Evolutionary conservation across 1,139 yeast genomes (phyloP).

Genomic region (Blastobotrys malaysiensis): DNA sequence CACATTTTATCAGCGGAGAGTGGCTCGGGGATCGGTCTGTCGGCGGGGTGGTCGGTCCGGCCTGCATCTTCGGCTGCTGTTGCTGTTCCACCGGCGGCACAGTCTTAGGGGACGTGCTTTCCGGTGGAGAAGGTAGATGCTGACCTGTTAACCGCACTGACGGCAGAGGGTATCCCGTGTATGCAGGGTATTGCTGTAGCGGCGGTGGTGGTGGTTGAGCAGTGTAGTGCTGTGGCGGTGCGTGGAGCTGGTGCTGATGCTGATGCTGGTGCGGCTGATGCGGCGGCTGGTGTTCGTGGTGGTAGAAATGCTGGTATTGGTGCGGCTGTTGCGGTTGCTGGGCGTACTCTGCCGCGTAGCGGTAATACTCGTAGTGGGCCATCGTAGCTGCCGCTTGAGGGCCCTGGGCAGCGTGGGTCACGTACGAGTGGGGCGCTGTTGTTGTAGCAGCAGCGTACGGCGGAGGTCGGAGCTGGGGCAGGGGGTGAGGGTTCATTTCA

Average conservation of each 20-base stretch:
- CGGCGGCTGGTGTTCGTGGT: background rate
- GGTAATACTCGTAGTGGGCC: background rate
- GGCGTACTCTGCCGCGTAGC: background rate
- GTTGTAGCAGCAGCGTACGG: background rate
- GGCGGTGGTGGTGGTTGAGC: slow-evolving; percentile 1
- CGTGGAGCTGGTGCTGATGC: background rate
- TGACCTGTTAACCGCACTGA: background rate
- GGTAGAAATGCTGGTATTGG: too few relatives aligned
- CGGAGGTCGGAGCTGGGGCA: background rate
- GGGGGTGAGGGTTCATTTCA: background rate
- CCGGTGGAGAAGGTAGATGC: background rate
- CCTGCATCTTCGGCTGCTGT: background rate
- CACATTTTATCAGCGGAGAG: background rate
- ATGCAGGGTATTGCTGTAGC: background rate
- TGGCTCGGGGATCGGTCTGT: background rate
- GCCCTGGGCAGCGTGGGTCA: background rate
- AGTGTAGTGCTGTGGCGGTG: background rate
- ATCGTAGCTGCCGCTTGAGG: too few relatives aligned
- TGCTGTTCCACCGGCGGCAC: background rate
- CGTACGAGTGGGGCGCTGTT: too few relatives aligned
- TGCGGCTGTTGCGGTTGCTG: background rate
- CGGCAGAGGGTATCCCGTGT: background rate
- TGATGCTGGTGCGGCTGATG: slow-evolving; percentile 1
- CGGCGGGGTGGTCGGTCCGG: background rate
- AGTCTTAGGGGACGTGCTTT: background rate